phyloP scores from a whole-genome alignment of 768 basidiomycete species.

The Strobilomyces echinocephalus region DNA sequence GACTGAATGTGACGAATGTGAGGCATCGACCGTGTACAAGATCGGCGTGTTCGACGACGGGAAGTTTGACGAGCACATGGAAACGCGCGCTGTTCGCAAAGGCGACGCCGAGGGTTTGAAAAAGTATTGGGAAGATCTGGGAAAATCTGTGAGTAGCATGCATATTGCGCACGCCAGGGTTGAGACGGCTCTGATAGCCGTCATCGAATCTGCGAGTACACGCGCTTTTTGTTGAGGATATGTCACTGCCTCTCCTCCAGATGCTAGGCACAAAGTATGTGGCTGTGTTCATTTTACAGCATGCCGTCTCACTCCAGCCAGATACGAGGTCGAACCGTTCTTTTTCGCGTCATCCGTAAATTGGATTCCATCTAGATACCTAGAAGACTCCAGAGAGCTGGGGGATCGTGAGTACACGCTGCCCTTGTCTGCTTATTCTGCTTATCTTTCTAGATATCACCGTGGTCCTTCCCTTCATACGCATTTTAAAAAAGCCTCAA shows the following conservation, averaged over 20 bases:
- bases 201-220: slow-evolving; percentile 28
- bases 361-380: slow-evolving; percentile 40
- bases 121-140: slow-evolving; percentile 30
- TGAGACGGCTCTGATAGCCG: slow-evolving; percentile 16
- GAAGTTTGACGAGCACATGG: slow-evolving; percentile 12
- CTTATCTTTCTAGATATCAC: slow-evolving; percentile 37
- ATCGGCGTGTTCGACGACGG: slow-evolving; percentile 17
- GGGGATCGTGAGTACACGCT: slow-evolving; percentile 34
- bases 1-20: slow-evolving; percentile 12
- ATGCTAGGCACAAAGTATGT: slow-evolving; percentile 39
- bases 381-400: slow-evolving; percentile 30
- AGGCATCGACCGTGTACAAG: slow-evolving; percentile 18
- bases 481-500: slow-evolving; percentile 33
- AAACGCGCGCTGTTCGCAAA: slow-evolving; percentile 7
- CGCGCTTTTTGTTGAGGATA: slow-evolving; percentile 37
- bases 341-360: slow-evolving; percentile 41
- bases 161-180: neutral
- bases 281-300: too few relatives aligned
- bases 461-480: slow-evolving; percentile 37
- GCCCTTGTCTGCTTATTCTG: neutral
- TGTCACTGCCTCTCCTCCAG: slow-evolving; percentile 32
- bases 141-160: slow-evolving; percentile 20
- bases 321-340: slow-evolving; percentile 41
- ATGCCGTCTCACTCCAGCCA: slow-evolving; percentile 13
- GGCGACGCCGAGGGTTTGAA: slow-evolving; percentile 10